Evolutionary conservation across 768 basidiomycete genomes (phyloP).

Genomic region (Tricholoma terreum): DNA sequence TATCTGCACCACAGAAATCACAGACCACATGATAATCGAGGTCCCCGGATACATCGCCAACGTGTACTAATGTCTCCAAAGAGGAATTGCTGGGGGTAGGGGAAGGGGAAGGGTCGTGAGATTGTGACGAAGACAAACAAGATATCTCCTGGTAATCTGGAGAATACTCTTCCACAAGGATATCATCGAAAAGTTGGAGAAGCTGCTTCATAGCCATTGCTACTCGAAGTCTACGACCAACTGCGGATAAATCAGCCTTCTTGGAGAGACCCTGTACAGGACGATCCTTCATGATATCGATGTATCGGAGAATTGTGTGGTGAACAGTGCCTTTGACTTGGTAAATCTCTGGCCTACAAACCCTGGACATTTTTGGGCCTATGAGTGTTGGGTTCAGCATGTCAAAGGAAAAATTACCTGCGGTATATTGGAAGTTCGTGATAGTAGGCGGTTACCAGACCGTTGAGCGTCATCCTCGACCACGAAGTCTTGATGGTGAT

Average conservation of each 20-base stretch:
- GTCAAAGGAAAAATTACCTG: constrained; percentile 42
- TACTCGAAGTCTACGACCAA: neutral
- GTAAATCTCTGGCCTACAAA: constrained; percentile 79
- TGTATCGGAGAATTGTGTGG: constrained; percentile 43
- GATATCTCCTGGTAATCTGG: constrained; percentile 22
- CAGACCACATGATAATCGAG: constrained; percentile 41
- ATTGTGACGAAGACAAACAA: constrained; percentile 10
- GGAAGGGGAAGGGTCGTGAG: neutral
- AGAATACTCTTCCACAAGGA: constrained; percentile 48
- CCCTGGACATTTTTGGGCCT: constrained; percentile 37
- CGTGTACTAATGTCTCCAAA: neutral
- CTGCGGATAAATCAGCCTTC: neutral
- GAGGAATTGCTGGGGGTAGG: neutral
- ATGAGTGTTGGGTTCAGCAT: neutral
- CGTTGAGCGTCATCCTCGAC: constrained; percentile 77
- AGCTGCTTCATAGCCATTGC: constrained; percentile 31
- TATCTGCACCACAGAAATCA: constrained; percentile 79
- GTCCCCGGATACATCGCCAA: constrained; percentile 11
- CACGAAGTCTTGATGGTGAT: constrained; percentile 82
- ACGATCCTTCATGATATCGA: constrained; percentile 20
- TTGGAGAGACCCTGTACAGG: neutral
- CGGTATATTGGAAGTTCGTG: constrained; percentile 79
- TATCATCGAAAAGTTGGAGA: constrained; percentile 45
- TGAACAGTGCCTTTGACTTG: constrained; percentile 67
- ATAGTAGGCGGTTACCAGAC: constrained; percentile 56